A percentile compares a stretch with the other conserved stretches of the same genome.
Conservation (phyloP, 805 yeast genomes). For the Zygosaccharomyces rouxii region DNA sequence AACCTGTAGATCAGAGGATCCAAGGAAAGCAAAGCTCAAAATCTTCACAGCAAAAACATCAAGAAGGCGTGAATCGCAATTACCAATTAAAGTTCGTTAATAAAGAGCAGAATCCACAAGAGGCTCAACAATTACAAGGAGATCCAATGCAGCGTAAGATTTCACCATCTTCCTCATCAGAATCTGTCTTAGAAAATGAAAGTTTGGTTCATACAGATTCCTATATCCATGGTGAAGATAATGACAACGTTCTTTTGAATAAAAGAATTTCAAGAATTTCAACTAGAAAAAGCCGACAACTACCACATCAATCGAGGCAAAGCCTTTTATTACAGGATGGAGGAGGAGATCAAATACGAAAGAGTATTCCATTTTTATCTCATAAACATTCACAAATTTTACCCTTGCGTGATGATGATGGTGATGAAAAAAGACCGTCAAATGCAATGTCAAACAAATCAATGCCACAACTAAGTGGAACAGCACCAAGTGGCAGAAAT, state of each 20-base stretch:
- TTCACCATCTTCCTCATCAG: background rate
- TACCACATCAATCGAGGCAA: constrained; percentile 1
- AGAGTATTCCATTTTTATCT: constrained; percentile 33
- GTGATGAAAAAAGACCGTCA: constrained; percentile 4
- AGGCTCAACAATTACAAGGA: background rate
- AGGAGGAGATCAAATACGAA: constrained; percentile 21
- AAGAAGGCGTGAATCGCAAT: background rate
- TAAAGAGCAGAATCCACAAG: background rate
- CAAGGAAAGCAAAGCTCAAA: background rate
- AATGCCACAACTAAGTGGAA: constrained; percentile 13
- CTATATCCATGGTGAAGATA: constrained; percentile 35
- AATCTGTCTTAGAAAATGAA: constrained; percentile 12
- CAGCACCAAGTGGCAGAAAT: constrained; percentile 4
- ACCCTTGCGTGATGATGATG: constrained; percentile 23
- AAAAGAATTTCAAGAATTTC: constrained; percentile 27
- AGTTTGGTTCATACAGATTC: constrained; percentile 32
- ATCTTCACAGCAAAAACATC: background rate
- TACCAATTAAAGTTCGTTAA: background rate
- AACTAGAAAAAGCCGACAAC: constrained; percentile 18
- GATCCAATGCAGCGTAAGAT: background rate
- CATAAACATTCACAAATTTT: constrained; percentile 35
- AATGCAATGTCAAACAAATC: constrained; percentile 8
- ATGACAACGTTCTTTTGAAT: constrained; percentile 36
- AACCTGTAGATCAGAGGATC: background rate
- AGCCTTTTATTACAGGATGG: background rate